These are phyloP conservation scores for Ramaria sp. DNA, from an alignment of 768 basidiomycete genomes.

Conservation along the genomic window DNA sequence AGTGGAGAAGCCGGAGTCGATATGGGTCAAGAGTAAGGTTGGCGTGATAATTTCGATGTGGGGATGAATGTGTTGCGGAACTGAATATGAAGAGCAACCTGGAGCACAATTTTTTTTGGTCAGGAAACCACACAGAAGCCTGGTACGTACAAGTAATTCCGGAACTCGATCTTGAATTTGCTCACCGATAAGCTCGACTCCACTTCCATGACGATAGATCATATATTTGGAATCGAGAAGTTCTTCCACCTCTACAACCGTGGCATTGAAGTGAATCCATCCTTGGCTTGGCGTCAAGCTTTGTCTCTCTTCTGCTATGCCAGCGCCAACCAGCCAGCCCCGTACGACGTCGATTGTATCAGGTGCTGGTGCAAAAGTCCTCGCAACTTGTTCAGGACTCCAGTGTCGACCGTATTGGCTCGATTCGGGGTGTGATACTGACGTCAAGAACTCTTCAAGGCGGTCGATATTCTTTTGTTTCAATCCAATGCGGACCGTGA, in stretches of 20 bases:
- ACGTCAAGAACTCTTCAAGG: slow-evolving; percentile 34
- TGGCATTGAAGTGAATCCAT: slow-evolving; percentile 11
- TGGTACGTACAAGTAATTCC: too few species aligned
- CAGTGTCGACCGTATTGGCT: slow-evolving; percentile 41
- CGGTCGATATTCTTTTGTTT: slow-evolving; percentile 34
- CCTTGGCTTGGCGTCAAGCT: slow-evolving; percentile 23
- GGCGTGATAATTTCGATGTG: slow-evolving; percentile 23
- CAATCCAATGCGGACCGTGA: slow-evolving; percentile 42
- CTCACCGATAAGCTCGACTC: slow-evolving; percentile 5
- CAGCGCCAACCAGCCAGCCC: slow-evolving; percentile 33
- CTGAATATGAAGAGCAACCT: slow-evolving; percentile 33
- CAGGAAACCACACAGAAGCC: background rate
- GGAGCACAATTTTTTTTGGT: background rate
- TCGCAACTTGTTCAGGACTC: slow-evolving; percentile 31
- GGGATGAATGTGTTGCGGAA: slow-evolving; percentile 45
- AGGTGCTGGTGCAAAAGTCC: slow-evolving; percentile 33
- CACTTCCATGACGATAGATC: slow-evolving; percentile 10
- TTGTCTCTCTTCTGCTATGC: slow-evolving; percentile 29
- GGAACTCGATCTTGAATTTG: background rate
- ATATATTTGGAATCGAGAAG: slow-evolving; percentile 12
- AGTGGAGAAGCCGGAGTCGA: background rate
- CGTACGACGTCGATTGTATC: slow-evolving; percentile 32
- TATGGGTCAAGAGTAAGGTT: slow-evolving; percentile 1
- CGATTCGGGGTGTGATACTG: slow-evolving; percentile 42
- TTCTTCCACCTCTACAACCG: slow-evolving; percentile 11